phyloP scores from a whole-genome alignment of 345 rosid species.

The Excoecaria agallocha region DNA sequence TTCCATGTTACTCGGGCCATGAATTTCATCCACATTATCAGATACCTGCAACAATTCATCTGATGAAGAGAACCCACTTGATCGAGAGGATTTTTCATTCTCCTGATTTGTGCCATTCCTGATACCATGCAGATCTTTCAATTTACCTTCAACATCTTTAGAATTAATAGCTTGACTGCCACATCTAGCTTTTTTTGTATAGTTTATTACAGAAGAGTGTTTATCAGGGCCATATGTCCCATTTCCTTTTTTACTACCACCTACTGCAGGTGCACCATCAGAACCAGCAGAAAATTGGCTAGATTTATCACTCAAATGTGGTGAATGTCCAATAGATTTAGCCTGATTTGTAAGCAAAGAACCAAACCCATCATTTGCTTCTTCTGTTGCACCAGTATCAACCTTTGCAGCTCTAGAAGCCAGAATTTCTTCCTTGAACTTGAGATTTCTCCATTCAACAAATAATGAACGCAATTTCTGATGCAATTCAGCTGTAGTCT shows the following conservation, averaged over 20 bases:
- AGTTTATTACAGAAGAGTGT: constrained; percentile 26
- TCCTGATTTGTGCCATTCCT: constrained; percentile 29
- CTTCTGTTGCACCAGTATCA: constrained; percentile 42
- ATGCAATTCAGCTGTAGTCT: constrained; percentile 68
- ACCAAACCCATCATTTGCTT: constrained; percentile 38
- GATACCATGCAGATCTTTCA: constrained; percentile 28
- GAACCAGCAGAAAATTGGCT: constrained; percentile 19
- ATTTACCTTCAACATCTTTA: constrained; percentile 27
- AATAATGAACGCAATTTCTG: constrained; percentile 76
- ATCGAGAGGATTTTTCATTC: constrained; percentile 32
- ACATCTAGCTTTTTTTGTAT: constrained; percentile 23
- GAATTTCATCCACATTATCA: constrained; percentile 36
- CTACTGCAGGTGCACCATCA: constrained; percentile 34
- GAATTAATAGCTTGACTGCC: constrained; percentile 23
- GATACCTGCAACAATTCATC: constrained; percentile 36
- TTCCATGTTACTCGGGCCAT: constrained; percentile 34
- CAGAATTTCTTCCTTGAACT: constrained; percentile 63
- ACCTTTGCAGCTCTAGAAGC: constrained; percentile 54
- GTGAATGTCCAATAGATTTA: constrained; percentile 21
- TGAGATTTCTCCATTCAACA: constrained; percentile 66
- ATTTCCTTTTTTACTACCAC: constrained; percentile 29
- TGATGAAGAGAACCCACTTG: constrained; percentile 32
- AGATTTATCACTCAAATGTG: constrained; percentile 23
- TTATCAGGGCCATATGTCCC: constrained; percentile 29
- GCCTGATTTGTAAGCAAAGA: constrained; percentile 24